Evolutionary conservation across 1,284 basidiomycete species (phyloP).

Genomic region (Ustanciosporium gigantosporum): DNA sequence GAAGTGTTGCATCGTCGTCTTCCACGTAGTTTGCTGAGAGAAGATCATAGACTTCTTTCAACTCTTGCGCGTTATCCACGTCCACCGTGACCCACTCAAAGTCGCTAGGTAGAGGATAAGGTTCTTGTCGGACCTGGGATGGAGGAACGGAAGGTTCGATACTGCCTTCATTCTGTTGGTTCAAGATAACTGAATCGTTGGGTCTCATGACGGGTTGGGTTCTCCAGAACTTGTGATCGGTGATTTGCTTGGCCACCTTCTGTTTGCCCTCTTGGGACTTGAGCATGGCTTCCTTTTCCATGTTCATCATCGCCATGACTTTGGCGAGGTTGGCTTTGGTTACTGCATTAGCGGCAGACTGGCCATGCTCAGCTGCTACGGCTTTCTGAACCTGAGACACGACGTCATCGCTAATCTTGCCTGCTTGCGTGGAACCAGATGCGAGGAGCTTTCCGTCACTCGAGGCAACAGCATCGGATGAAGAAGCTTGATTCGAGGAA

Average conservation of each 20-base stretch:
- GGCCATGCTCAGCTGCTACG: constrained; percentile 39
- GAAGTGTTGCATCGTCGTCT: constrained; percentile 91
- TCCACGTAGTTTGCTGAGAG: constrained; percentile 94
- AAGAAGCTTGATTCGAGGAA: no score
- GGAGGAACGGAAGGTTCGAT: constrained; percentile 81
- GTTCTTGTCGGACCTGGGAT: constrained; percentile 81
- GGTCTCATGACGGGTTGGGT: constrained; percentile 79
- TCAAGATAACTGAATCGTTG: constrained; percentile 61
- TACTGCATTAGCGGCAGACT: constrained; percentile 36
- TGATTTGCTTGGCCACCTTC: constrained; percentile 41
- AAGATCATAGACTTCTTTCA: constrained; percentile 88
- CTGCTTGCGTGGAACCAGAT: constrained; percentile 9
- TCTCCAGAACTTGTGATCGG: constrained; percentile 61
- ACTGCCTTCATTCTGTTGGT: constrained; percentile 70
- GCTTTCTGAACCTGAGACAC: constrained; percentile 38
- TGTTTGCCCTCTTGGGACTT: constrained; percentile 46
- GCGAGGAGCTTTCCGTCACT: constrained; percentile 21
- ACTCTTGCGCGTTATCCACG: constrained; percentile 74
- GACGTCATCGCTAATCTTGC: constrained; percentile 43
- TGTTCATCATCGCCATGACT: constrained; percentile 48
- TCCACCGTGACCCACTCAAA: constrained; percentile 91
- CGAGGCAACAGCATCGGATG: background rate
- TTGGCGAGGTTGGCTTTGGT: constrained; percentile 44
- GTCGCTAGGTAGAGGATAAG: constrained; percentile 84
- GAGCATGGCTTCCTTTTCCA: constrained; percentile 45